A percentile compares a stretch with the other conserved stretches of the same genome.
phyloP scores from a whole-genome alignment of 768 basidiomycete species.

The Epithele typhae region DNA sequence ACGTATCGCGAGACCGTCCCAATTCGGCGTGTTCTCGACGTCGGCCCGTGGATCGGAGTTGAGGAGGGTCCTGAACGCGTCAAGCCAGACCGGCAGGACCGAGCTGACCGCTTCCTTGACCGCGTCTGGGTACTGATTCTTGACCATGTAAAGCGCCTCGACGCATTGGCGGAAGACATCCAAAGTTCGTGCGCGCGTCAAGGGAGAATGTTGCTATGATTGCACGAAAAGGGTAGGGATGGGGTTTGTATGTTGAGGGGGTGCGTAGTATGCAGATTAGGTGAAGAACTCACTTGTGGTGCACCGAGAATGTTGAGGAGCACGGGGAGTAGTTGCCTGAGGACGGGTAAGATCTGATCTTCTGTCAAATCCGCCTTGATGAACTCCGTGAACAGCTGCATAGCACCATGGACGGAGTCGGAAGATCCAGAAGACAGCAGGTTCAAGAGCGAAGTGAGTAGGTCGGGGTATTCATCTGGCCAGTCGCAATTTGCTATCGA shows the following conservation, averaged over 20 bases:
- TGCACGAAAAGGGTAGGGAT: background rate
- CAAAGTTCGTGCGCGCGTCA: slow-evolving; percentile 82
- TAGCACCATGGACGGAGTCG: slow-evolving; percentile 86
- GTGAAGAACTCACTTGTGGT: slow-evolving; percentile 48
- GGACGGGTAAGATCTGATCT: slow-evolving; percentile 89
- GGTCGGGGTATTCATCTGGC: slow-evolving; percentile 93
- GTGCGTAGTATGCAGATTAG: no score
- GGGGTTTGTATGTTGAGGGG: no score
- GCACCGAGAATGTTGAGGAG: slow-evolving; percentile 77
- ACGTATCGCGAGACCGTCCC: slow-evolving; percentile 79
- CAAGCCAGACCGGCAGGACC: slow-evolving; percentile 89
- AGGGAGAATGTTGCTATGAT: slow-evolving; percentile 54
- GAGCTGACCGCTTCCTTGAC: slow-evolving; percentile 78
- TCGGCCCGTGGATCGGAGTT: slow-evolving; percentile 60
- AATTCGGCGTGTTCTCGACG: slow-evolving; percentile 51
- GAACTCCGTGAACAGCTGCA: slow-evolving; percentile 95
- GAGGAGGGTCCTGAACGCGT: slow-evolving; percentile 79
- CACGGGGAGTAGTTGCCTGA: slow-evolving; percentile 85
- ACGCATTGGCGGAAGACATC: slow-evolving; percentile 90
- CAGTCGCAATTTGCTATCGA: slow-evolving; percentile 89
- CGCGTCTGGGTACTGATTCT: slow-evolving; percentile 84
- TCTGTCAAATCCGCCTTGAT: slow-evolving; percentile 90
- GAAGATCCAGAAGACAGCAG: slow-evolving; percentile 72
- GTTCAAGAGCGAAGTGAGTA: slow-evolving; percentile 70
- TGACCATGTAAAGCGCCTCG: slow-evolving; percentile 89